Conservation (phyloP, 2,329 filamentous ascomycete genomes). For the Metarhizium robertsii region DNA sequence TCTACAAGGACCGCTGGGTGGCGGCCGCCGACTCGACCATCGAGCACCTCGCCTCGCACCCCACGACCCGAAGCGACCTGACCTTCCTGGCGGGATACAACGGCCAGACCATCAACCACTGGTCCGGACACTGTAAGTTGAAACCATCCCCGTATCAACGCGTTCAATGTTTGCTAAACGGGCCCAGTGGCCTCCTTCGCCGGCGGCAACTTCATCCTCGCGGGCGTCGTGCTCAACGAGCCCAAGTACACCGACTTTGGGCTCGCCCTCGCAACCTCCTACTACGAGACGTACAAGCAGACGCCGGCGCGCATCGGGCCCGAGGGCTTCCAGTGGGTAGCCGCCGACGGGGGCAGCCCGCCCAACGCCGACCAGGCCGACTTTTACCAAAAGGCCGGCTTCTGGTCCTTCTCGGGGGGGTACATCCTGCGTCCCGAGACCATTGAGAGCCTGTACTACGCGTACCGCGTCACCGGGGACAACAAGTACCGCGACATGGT, state of each 20-base stretch:
- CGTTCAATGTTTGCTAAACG: neutral
- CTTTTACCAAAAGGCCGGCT: slow-evolving; percentile 55
- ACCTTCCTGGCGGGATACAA: slow-evolving; percentile 59
- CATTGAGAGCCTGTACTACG: slow-evolving; percentile 79
- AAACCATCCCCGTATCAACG: neutral
- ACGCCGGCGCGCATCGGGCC: slow-evolving; percentile 70
- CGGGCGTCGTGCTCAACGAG: slow-evolving; percentile 57
- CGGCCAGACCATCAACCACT: slow-evolving; percentile 30
- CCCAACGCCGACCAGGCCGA: slow-evolving; percentile 44
- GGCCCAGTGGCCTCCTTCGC: slow-evolving; percentile 65
- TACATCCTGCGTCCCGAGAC: slow-evolving; percentile 76
- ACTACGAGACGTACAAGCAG: slow-evolving; percentile 62
- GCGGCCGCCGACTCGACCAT: slow-evolving; percentile 69
- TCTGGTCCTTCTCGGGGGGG: slow-evolving; percentile 8
- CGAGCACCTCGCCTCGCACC: slow-evolving; percentile 58
- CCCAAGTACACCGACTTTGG: slow-evolving; percentile 66
- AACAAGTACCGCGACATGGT: slow-evolving; percentile 73
- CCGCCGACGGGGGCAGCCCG: slow-evolving; percentile 27
- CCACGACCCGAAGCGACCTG: slow-evolving; percentile 54
- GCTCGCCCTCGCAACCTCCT: slow-evolving; percentile 59
- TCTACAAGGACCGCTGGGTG: slow-evolving; percentile 67
- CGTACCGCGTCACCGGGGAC: slow-evolving; percentile 70
- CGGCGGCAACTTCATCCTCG: slow-evolving; percentile 78
- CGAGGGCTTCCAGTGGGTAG: slow-evolving; percentile 58
- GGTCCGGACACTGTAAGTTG: slow-evolving; percentile 42